Evolutionary conservation across 2,329 filamentous ascomycete genomes (phyloP).

Genomic region (Parastagonospora avenae): DNA sequence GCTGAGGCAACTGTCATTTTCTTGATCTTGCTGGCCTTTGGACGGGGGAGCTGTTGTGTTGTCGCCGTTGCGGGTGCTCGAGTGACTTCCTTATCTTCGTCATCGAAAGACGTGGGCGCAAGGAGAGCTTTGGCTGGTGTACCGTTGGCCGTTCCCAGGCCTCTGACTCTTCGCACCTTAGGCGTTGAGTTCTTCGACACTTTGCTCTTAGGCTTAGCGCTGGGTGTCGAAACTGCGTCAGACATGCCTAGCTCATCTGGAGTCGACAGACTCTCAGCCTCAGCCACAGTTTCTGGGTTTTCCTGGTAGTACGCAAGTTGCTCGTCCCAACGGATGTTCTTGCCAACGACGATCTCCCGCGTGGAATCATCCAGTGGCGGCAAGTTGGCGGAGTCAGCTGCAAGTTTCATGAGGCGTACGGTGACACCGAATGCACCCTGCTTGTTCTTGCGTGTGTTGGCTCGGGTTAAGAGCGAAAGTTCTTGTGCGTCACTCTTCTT

Average conservation of each 20-base stretch:
- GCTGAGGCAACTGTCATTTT: conserved; percentile 26
- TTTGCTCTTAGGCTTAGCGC: conserved; percentile 32
- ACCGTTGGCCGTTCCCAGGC: conserved; percentile 44
- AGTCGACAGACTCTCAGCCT: conserved; percentile 38
- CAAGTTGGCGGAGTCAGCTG: conserved; percentile 31
- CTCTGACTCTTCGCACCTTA: conserved; percentile 36
- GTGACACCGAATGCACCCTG: conserved; percentile 51
- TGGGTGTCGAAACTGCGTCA: conserved; percentile 15
- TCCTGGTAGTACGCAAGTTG: conserved; percentile 54
- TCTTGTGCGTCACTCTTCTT: conserved; percentile 57
- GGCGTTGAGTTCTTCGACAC: conserved; percentile 35
- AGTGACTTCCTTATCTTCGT: conserved; percentile 27
- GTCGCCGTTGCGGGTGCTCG: conserved; percentile 6
- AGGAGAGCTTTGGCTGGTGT: conserved; percentile 46
- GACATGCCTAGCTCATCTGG: conserved; percentile 39
- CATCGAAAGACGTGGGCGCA: conserved; percentile 27
- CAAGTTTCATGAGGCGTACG: conserved; percentile 51
- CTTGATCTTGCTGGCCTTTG: conserved; percentile 25
- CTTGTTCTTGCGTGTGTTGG: conserved; percentile 59
- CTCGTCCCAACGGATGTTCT: conserved; percentile 54
- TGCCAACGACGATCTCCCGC: conserved; percentile 27
- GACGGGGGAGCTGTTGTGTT: conserved; percentile 20
- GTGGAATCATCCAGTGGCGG: conserved; percentile 17
- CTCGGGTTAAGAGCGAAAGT: conserved; percentile 50
- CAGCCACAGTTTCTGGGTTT: conserved; percentile 36